Evolutionary conservation across 805 yeast genomes (phyloP).

Genomic region (Candida khao-thaluensis): DNA sequence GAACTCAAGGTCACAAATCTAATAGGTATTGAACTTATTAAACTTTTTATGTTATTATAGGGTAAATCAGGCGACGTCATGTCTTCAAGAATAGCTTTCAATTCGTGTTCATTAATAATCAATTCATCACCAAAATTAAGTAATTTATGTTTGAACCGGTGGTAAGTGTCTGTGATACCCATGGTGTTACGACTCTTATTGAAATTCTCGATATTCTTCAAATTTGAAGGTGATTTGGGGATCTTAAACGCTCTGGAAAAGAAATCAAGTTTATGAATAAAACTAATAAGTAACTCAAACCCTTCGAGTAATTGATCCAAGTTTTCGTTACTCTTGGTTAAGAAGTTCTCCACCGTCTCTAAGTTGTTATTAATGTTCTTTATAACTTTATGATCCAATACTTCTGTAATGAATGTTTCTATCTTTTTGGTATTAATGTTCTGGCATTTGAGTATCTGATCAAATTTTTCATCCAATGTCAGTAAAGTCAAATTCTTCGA

Average conservation of each 20-base stretch:
- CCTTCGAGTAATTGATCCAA: conserved; percentile 10
- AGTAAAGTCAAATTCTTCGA: conserved; percentile 9
- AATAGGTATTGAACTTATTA: conserved; percentile 13
- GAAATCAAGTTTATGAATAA: conserved; percentile 14
- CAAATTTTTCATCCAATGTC: conserved; percentile 8
- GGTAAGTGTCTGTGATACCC: background rate
- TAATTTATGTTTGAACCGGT: conserved; percentile 12
- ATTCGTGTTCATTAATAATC: conserved; percentile 12
- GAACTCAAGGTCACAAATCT: conserved; percentile 12
- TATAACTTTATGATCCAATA: conserved; percentile 7
- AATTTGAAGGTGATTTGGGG: conserved; percentile 11
- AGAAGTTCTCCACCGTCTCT: conserved; percentile 9
- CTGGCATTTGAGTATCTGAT: conserved; percentile 6
- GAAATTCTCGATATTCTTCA: conserved; percentile 9
- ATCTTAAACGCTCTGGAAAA: conserved; percentile 11
- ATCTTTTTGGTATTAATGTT: background rate
- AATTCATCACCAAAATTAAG: conserved; percentile 10
- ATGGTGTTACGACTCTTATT: background rate
- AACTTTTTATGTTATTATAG: conserved; percentile 7
- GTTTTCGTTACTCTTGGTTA: conserved; percentile 3
- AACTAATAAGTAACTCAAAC: conserved; percentile 12
- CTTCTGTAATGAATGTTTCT: conserved; percentile 4
- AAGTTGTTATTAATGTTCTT: conserved; percentile 10
- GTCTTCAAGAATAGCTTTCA: conserved; percentile 12
- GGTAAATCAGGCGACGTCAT: conserved; percentile 7